Conservation (phyloP, 164 flowering plant species). For the Magnolia officinalis region DNA sequence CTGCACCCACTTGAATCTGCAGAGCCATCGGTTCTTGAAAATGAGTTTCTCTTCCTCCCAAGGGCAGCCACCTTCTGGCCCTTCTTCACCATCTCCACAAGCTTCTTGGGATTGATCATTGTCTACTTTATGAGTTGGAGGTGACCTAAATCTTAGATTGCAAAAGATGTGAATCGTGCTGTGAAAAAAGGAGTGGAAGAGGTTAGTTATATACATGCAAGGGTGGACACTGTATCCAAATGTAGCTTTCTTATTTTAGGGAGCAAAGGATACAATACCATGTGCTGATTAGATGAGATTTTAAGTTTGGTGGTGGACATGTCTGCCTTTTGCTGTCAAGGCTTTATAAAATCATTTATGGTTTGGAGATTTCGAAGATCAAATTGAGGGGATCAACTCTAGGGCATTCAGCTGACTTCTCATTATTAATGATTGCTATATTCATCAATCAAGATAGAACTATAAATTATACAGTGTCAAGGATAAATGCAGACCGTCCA, state of each 20-base stretch:
- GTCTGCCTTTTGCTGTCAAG: not conserved
- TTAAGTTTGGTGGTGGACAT: not conserved
- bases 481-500: too few relatives aligned
- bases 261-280: not conserved
- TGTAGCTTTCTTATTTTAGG: not conserved
- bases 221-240: not conserved
- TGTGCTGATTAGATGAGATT: not conserved
- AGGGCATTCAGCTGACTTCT: not conserved
- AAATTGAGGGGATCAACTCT: not conserved
- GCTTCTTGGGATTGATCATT: conserved; percentile 11
- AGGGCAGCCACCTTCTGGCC: conserved; percentile 9
- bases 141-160: not conserved
- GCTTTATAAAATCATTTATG: not conserved
- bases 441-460: too few relatives aligned
- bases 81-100: conserved; percentile 8
- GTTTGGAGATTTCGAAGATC: not conserved
- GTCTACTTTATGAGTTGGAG: not conserved
- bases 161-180: not conserved
- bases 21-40: not conserved
- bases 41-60: conserved; percentile 3
- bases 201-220: not conserved
- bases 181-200: not conserved
- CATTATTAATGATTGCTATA: too few relatives aligned
- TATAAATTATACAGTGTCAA: too few relatives aligned
- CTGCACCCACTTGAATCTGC: not conserved